Conservation (phyloP, 805 yeast species). For the Yamadazyma nakazawae region DNA sequence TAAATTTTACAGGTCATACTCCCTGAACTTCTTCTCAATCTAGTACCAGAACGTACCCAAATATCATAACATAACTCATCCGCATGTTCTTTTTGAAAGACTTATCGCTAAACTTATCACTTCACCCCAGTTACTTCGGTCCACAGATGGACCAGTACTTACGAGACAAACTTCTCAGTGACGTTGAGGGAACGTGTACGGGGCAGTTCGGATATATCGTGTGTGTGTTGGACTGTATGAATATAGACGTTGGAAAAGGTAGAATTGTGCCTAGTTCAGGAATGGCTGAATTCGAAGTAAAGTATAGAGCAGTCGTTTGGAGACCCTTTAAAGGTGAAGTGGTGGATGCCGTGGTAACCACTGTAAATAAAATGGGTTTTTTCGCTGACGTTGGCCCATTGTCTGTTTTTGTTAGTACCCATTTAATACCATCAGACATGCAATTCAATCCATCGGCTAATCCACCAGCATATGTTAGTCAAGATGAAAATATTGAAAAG, state of each 20-base stretch:
- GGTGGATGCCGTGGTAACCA: slow-evolving; percentile 93
- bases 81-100: slow-evolving; percentile 62
- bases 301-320: slow-evolving; percentile 96
- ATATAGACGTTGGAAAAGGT: slow-evolving; percentile 93
- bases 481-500: slow-evolving; percentile 91
- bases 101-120: slow-evolving; percentile 83
- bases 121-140: slow-evolving; percentile 96
- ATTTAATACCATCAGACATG: slow-evolving; percentile 92
- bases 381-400: slow-evolving; percentile 98
- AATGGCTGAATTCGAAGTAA: slow-evolving; percentile 93
- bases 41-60: background rate
- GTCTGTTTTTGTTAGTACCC: slow-evolving; percentile 91
- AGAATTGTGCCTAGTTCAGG: slow-evolving; percentile 88
- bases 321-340: slow-evolving; percentile 99
- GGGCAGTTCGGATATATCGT: slow-evolving; percentile 98
- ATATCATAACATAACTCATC: background rate
- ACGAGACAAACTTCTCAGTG: slow-evolving; percentile 84
- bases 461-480: slow-evolving; percentile 97
- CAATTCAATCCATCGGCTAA: slow-evolving; percentile 90
- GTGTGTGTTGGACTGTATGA: slow-evolving; percentile 92
- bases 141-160: slow-evolving; percentile 95
- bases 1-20: background rate
- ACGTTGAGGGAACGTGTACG: slow-evolving; percentile 98
- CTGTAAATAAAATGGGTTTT: slow-evolving; percentile 91
- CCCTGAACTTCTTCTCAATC: background rate